Evolutionary conservation across 2,329 filamentous ascomycete genomes (phyloP).

Genomic region (Chlorencoelia australis): DNA sequence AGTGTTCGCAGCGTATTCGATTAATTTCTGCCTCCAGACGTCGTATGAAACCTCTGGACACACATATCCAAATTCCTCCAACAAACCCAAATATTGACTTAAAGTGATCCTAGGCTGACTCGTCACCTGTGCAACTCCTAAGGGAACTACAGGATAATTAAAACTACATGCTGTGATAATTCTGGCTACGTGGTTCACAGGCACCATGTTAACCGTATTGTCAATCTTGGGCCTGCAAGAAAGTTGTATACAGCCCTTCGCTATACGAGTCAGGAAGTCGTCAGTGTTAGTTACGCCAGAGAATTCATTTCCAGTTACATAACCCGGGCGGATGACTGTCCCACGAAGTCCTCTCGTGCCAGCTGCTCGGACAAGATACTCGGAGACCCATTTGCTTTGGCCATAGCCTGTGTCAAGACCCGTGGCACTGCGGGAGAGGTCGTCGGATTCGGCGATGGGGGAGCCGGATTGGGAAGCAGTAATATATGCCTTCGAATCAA

Average conservation of each 20-base stretch:
- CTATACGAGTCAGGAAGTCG: constrained; percentile 79
- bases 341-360: constrained; percentile 67
- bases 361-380: constrained; percentile 65
- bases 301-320: constrained; percentile 64
- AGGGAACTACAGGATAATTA: constrained; percentile 9
- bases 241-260: constrained; percentile 82
- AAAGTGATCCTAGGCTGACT: constrained; percentile 68
- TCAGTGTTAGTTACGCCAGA: constrained; percentile 71
- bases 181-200: constrained; percentile 73
- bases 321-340: constrained; percentile 72
- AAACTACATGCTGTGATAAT: constrained; percentile 61
- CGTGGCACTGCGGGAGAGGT: constrained; percentile 63
- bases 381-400: constrained; percentile 75
- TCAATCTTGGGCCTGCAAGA: constrained; percentile 60
- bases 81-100: constrained; percentile 63
- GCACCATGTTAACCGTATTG: constrained; percentile 85
- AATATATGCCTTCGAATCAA: constrained; percentile 77
- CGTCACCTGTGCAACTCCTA: constrained; percentile 65
- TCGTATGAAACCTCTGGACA: constrained; percentile 57
- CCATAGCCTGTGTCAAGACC: constrained; percentile 83
- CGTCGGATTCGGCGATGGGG: constrained; percentile 64
- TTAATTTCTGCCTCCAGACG: constrained; percentile 57
- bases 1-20: constrained; percentile 38
- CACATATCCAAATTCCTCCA: constrained; percentile 65
- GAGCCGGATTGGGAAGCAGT: constrained; percentile 57